phyloP scores from a whole-genome alignment of 257 asterid species.

The Thymus mandschuricus region DNA sequence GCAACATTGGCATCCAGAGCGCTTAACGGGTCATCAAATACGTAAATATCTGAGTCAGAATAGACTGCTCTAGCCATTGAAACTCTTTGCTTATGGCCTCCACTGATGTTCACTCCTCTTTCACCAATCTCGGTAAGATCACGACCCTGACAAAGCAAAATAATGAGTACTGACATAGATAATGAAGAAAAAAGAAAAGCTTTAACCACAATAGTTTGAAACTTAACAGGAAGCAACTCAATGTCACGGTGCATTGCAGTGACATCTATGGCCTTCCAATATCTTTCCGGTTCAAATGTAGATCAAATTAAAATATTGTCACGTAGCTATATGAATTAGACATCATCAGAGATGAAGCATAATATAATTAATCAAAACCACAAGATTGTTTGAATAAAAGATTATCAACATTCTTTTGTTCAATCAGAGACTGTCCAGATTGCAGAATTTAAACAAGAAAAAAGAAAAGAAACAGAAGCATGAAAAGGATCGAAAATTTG shows the following conservation, averaged over 20 bases:
- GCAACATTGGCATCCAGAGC: slow-evolving; percentile 93
- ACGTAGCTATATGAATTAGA: slow-evolving; percentile 60
- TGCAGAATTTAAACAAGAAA: neutral
- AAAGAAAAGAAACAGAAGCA: neutral
- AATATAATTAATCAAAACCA: slow-evolving; percentile 16
- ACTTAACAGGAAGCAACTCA: slow-evolving; percentile 77
- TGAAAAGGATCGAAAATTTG: slow-evolving; percentile 19
- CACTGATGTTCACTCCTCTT: slow-evolving; percentile 92
- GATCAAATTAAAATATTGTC: slow-evolving; percentile 84
- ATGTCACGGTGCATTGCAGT: slow-evolving; percentile 82
- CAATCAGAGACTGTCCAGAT: slow-evolving; percentile 15
- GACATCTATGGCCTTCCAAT: slow-evolving; percentile 72
- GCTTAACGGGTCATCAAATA: slow-evolving; percentile 90
- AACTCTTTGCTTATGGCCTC: slow-evolving; percentile 96
- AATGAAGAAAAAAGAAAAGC: slow-evolving; percentile 5
- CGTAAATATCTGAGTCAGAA: slow-evolving; percentile 80
- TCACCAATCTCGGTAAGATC: slow-evolving; percentile 97
- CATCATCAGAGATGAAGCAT: slow-evolving; percentile 17
- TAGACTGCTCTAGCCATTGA: slow-evolving; percentile 96
- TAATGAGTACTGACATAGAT: slow-evolving; percentile 17
- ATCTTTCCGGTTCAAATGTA: slow-evolving; percentile 61
- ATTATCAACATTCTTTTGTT: neutral
- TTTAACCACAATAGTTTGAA: slow-evolving; percentile 22
- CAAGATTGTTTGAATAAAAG: neutral
- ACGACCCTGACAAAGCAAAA: slow-evolving; percentile 58